Evolutionary conservation across 2,329 filamentous ascomycete genomes (phyloP).

Genomic region (Fusarium duplospermum): DNA sequence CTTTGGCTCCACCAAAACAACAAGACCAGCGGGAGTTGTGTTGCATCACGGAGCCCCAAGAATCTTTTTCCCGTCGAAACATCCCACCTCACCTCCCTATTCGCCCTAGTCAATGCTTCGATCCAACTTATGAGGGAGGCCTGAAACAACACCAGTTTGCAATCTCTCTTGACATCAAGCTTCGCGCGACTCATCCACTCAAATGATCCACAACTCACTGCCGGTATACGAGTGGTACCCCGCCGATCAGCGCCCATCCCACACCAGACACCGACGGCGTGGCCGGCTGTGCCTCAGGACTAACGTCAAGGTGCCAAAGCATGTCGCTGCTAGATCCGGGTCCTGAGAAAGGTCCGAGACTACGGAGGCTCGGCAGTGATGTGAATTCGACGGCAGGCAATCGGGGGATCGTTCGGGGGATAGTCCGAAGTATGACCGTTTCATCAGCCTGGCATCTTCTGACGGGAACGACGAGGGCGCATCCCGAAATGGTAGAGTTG

Average conservation of each 20-base stretch:
- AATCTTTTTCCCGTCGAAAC: not conserved
- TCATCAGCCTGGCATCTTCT: conserved; percentile 18
- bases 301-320: conserved; percentile 27
- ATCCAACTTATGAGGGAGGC: not conserved
- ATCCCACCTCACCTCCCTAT: not conserved
- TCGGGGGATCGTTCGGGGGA: conserved; percentile 4
- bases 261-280: conserved; percentile 38
- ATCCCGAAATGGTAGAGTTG: conserved; percentile 6
- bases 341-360: conserved; percentile 20
- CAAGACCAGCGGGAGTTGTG: not conserved
- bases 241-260: conserved; percentile 35
- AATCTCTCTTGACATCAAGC: not conserved
- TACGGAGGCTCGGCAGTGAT: conserved; percentile 18
- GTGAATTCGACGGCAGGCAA: conserved; percentile 14
- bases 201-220: conserved; percentile 12
- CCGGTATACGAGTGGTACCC: conserved; percentile 25
- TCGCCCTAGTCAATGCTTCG: not conserved
- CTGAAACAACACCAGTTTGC: not conserved
- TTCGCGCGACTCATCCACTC: conserved; percentile 6
- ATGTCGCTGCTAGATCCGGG: conserved; percentile 19
- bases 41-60: conserved; percentile 5
- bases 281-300: conserved; percentile 39
- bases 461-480: not conserved
- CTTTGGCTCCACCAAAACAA: not conserved
- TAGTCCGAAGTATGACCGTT: conserved; percentile 20